Evolutionary conservation across 2,329 filamentous ascomycete genomes (phyloP), one percentile per base, ranked within the genome.

Genomic region (Peltaster fructicola): DNA sequence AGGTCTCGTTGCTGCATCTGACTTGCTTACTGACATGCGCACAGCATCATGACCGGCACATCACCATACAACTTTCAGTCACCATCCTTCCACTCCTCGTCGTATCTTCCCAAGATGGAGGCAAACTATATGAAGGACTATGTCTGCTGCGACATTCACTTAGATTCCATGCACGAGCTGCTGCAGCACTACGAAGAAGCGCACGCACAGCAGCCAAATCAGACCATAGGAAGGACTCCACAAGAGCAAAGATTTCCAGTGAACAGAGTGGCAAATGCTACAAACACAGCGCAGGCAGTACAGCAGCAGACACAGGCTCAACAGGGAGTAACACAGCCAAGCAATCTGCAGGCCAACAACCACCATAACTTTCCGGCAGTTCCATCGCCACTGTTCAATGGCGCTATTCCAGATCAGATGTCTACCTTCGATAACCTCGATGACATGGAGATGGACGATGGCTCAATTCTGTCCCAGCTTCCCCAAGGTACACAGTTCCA

Each of bases 111-210:
- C 7, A 93, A 92, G 52, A 71, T 93, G 46, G 88, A 98, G 53
- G 85, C 85, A 33, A 88, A 85, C 46, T 98, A 93, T 51, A 90
- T 95, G 80, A 76, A 76, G 52, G 84, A 95, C 56, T 95, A 95
- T 54, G 76, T 76, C 25, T 98, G 88, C 57, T 98, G 88, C 54
- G 82, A 82, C 43, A 68, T 80, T 42, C 85, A 75, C 15, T 65
- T 93, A 38, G 77, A 84, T 13, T 90, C 84, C 24, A 67, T 98
- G 39, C 88, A 98, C 55, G 88, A 95, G 47, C 63, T 98, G 22
- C 61, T 98, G 22, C 82, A 92, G 47, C 88, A 98, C 51, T 98
- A 93, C 48, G 88, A 98, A 53, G 85, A 93, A 54, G 70, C 76
- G 27, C 88, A 98, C 52, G 85, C 82, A 9, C 72, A 78, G 35